phyloP scores from a whole-genome alignment of 2,329 filamentous ascomycete species.

The Colletotrichum costaricense region DNA sequence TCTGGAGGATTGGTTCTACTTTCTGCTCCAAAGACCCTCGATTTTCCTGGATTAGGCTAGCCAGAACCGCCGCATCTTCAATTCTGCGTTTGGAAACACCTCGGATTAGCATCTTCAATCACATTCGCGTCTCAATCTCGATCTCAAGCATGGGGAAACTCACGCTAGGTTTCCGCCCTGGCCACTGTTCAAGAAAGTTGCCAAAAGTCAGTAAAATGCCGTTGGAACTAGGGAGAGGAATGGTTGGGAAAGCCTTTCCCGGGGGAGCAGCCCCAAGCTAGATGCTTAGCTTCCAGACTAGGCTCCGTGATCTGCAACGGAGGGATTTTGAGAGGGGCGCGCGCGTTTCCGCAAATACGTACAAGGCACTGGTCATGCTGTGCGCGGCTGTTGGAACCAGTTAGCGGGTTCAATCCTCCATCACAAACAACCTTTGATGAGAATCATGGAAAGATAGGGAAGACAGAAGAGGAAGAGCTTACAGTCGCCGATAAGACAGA shows the following conservation, averaged over 20 bases:
- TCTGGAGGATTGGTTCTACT: neutral
- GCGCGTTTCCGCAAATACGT: neutral
- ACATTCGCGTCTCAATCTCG: neutral
- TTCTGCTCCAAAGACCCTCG: neutral
- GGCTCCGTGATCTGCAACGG: conserved; percentile 4
- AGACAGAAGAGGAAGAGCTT: neutral
- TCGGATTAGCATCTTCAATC: neutral
- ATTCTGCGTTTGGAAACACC: neutral
- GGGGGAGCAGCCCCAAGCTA: neutral
- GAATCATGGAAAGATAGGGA: neutral
- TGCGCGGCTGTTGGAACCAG: conserved; percentile 35
- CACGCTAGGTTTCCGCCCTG: neutral
- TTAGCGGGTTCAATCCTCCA: neutral
- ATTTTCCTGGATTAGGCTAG: neutral
- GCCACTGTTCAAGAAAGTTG: neutral
- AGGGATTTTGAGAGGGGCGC: neutral
- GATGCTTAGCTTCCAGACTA: neutral
- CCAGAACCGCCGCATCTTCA: neutral
- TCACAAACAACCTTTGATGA: neutral
- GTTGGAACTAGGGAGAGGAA: neutral
- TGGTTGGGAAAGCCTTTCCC: neutral
- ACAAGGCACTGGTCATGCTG: conserved; percentile 36
- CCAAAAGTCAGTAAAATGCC: neutral
- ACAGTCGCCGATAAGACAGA: conserved; percentile 38
- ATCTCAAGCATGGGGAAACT: neutral